Conservation (phyloP, 352 stramenopile genomes). For the Salisapilia sapeloensis region DNA sequence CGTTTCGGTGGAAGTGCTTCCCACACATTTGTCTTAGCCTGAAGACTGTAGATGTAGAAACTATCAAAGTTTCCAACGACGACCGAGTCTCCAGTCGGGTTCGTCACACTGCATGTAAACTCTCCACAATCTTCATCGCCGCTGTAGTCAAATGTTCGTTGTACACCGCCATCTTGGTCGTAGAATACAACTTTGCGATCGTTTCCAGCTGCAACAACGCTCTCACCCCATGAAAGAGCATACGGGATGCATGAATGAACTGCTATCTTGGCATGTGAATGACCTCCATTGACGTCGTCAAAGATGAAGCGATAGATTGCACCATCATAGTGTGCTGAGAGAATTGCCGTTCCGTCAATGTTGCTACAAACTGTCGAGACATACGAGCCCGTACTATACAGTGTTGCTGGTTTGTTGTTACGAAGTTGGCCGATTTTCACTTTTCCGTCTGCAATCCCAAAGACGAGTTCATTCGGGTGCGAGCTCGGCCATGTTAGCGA, state of each 20-base stretch:
- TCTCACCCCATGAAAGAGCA: constrained; percentile 81
- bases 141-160: constrained; percentile 85
- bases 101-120: constrained; percentile 71
- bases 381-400: constrained; percentile 80
- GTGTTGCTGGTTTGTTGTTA: constrained; percentile 84
- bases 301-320: constrained; percentile 88
- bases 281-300: constrained; percentile 65
- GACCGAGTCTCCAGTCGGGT: constrained; percentile 82
- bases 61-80: constrained; percentile 89
- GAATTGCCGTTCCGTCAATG: constrained; percentile 68
- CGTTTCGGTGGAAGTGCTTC: constrained; percentile 60
- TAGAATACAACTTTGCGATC: constrained; percentile 87
- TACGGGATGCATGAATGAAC: constrained; percentile 82
- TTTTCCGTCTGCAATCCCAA: constrained; percentile 86
- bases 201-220: constrained; percentile 84
- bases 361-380: constrained; percentile 75
- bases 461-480: constrained; percentile 88
- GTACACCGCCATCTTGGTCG: constrained; percentile 63
- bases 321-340: constrained; percentile 85
- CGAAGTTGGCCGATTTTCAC: constrained; percentile 87
- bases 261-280: constrained; percentile 75
- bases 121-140: constrained; percentile 65
- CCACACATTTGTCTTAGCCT: constrained; percentile 74
- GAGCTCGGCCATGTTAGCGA: constrained; percentile 81
- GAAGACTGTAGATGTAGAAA: constrained; percentile 85